A percentile compares a stretch with the other conserved stretches of the same genome.
Evolutionary conservation across 108 stramenopile species (phyloP).

Genomic region (Tribonema minus): DNA sequence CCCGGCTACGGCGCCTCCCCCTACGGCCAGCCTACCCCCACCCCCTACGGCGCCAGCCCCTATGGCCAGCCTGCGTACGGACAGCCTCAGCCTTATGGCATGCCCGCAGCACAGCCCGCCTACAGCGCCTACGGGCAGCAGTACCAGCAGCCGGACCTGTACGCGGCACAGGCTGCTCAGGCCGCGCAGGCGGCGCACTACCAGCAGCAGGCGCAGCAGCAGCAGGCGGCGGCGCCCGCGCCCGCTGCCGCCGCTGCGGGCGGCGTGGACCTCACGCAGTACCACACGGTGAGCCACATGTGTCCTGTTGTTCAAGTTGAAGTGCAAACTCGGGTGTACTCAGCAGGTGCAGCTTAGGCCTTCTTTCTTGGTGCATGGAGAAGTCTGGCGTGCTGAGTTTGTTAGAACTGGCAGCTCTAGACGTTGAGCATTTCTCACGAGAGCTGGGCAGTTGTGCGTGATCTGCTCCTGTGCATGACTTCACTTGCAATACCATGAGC

Average conservation of each 20-base stretch:
- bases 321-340: too few species aligned
- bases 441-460: too few species aligned
- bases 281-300: conserved; percentile 39
- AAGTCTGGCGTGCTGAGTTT: too few species aligned
- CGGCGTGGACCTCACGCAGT: conserved; percentile 35
- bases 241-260: conserved; percentile 14
- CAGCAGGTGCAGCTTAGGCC: too few species aligned
- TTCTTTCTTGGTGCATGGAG: too few species aligned
- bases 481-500: too few species aligned
- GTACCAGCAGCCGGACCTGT: conserved; percentile 27
- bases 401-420: too few species aligned
- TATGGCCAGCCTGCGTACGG: conserved; percentile 27
- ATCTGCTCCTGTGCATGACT: too few species aligned
- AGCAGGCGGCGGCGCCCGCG: conserved; percentile 22
- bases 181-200: conserved; percentile 11
- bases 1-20: conserved; percentile 30
- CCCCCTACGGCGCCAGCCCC: conserved; percentile 43
- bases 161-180: too few species aligned
- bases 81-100: conserved; percentile 37
- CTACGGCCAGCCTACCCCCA: conserved; percentile 14
- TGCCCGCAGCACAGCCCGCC: conserved; percentile 28
- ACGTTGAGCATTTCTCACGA: too few species aligned
- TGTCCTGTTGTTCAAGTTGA: too few species aligned
- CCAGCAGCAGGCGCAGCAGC: conserved; percentile 3
- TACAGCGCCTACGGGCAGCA: conserved; percentile 10